Evolutionary conservation across 176 grass and related monocot species (phyloP).

Genomic region (Musa schizocarpa): DNA sequence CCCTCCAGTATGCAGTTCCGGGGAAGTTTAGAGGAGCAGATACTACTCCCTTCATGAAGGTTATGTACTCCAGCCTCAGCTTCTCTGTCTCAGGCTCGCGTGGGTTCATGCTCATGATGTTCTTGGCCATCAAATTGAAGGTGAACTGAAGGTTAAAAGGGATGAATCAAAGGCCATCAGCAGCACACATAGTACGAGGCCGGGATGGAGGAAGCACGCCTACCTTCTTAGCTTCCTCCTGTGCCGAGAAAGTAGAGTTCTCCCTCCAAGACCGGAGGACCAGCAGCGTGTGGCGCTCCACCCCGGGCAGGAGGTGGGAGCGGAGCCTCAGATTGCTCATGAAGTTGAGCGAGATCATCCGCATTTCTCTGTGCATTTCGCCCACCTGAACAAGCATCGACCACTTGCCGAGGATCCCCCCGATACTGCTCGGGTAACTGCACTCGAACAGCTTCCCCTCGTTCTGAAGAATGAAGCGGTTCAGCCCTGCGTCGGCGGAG

Average conservation of each 20-base stretch:
- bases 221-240: constrained; percentile 93
- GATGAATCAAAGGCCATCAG: neutral
- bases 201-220: neutral
- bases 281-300: constrained; percentile 73
- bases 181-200: neutral
- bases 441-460: constrained; percentile 86
- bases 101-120: constrained; percentile 97
- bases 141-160: constrained; percentile 48
- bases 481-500: constrained; percentile 77
- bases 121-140: constrained; percentile 99
- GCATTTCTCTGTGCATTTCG: constrained; percentile 81
- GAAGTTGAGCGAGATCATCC: constrained; percentile 89
- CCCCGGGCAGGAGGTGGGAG: constrained; percentile 67
- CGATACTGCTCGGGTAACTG: constrained; percentile 95
- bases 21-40: constrained; percentile 94
- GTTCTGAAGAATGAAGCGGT: constrained; percentile 92
- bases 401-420: constrained; percentile 90
- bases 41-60: constrained; percentile 98
- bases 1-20: constrained; percentile 88
- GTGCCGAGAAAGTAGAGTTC: constrained; percentile 52
- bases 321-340: constrained; percentile 77
- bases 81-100: constrained; percentile 69
- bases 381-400: constrained; percentile 84
- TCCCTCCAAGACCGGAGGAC: constrained; percentile 50
- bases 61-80: constrained; percentile 81